Evolutionary conservation across 2,329 filamentous ascomycete genomes (phyloP).

Genomic region (Aschersonia sp.): DNA sequence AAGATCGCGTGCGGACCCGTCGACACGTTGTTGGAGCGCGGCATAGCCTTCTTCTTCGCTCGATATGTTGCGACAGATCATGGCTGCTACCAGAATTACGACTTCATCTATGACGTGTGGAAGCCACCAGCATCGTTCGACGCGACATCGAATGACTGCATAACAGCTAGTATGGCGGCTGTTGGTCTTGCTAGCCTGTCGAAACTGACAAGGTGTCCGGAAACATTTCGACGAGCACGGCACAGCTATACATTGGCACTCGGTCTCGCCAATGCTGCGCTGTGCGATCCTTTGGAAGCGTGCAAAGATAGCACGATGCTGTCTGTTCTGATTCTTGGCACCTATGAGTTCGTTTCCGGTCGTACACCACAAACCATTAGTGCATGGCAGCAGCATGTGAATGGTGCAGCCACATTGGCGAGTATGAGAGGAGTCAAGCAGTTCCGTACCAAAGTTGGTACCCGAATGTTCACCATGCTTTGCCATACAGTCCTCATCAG

Average conservation of each 20-base stretch:
- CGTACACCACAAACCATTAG: constrained; percentile 28
- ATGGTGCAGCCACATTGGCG: constrained; percentile 35
- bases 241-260: constrained; percentile 37
- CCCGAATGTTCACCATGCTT: constrained; percentile 39
- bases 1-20: constrained; percentile 6
- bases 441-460: constrained; percentile 28
- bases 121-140: constrained; percentile 22
- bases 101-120: constrained; percentile 39
- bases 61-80: constrained; percentile 32
- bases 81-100: constrained; percentile 33
- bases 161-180: constrained; percentile 37
- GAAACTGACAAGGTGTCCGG: constrained; percentile 24
- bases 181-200: constrained; percentile 38
- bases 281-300: constrained; percentile 27
- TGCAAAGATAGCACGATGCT: constrained; percentile 37
- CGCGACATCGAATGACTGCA: constrained; percentile 24
- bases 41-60: constrained; percentile 35
- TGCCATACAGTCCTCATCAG: constrained; percentile 35
- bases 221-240: constrained; percentile 30
- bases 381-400: constrained; percentile 38
- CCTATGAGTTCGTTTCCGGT: constrained; percentile 39
- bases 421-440: constrained; percentile 32
- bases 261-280: constrained; percentile 32
- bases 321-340: constrained; percentile 35
- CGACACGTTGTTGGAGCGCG: constrained; percentile 24